These are phyloP conservation scores for Scheffersomyces lignosus DNA, from an alignment of 805 yeast species.

Conservation along the genomic window DNA sequence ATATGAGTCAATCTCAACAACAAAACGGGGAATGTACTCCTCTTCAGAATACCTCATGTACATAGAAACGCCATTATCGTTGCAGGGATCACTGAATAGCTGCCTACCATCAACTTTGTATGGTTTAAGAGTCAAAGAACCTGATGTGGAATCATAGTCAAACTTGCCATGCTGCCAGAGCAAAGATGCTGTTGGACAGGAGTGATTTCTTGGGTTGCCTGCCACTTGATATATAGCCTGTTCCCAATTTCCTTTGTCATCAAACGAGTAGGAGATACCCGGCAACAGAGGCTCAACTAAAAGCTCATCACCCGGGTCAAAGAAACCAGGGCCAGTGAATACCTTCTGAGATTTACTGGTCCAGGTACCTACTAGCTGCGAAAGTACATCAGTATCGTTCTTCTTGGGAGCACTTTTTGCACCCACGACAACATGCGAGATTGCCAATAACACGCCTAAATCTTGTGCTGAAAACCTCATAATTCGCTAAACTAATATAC, in stretches of 20 bases:
- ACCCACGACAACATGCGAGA: too few species aligned
- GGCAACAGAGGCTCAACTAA: constrained; percentile 19
- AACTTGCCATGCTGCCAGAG: constrained; percentile 24
- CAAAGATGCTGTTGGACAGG: constrained; percentile 16
- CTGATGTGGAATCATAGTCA: constrained; percentile 4
- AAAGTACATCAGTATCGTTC: too few species aligned
- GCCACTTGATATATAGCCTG: constrained; percentile 17
- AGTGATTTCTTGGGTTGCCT: constrained; percentile 15
- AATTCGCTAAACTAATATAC: too few species aligned
- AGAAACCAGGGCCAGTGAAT: constrained; percentile 17
- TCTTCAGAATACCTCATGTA: constrained; percentile 17
- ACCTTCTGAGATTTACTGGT: constrained; percentile 18
- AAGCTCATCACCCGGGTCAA: constrained; percentile 18
- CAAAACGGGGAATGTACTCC: constrained; percentile 12
- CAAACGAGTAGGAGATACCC: constrained; percentile 21
- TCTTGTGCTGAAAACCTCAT: too few species aligned
- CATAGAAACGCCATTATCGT: constrained; percentile 10
- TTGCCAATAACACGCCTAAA: too few species aligned
- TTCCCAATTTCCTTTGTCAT: constrained; percentile 21
- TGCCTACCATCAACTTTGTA: constrained; percentile 19
- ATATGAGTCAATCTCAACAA: constrained; percentile 14
- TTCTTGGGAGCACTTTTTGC: too few species aligned
- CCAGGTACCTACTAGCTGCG: constrained; percentile 19
- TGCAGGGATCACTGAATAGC: constrained; percentile 20
- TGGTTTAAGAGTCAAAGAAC: constrained; percentile 13